phyloP scores from a whole-genome alignment of 176 grass and related monocot genomes.

The Poa pratensis region DNA sequence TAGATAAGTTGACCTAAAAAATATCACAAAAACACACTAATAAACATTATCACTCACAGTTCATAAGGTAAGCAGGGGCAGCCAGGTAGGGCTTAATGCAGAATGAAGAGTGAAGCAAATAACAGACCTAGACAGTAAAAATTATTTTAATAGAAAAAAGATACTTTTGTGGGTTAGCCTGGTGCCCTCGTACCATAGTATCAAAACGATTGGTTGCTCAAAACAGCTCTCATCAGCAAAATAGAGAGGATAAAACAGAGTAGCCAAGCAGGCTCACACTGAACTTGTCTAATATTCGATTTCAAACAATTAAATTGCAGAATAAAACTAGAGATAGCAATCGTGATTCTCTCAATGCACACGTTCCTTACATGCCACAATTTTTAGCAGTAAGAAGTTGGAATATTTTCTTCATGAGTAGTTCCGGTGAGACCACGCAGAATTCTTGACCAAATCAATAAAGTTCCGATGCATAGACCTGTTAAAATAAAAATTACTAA shows the following conservation, averaged over 20 bases:
- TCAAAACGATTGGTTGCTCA: too few species aligned
- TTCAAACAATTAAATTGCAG: too few species aligned
- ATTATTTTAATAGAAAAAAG: background rate
- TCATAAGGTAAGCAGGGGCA: constrained; percentile 14
- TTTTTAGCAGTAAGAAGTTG: background rate
- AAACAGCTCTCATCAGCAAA: too few species aligned
- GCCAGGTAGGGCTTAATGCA: background rate
- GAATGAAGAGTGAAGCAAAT: constrained; percentile 14
- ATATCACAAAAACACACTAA: background rate
- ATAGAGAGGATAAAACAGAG: too few species aligned
- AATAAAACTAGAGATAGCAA: too few species aligned
- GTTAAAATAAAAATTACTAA: too few species aligned
- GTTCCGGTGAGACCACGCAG: too few species aligned
- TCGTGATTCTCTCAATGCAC: too few species aligned
- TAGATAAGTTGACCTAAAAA: constrained; percentile 5
- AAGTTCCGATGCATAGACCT: background rate
- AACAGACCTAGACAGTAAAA: background rate
- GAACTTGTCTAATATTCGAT: too few species aligned
- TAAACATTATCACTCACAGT: background rate
- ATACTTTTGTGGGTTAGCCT: background rate
- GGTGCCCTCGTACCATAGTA: too few species aligned
- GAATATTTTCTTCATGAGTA: background rate
- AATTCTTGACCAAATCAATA: background rate
- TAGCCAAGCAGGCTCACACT: too few species aligned
- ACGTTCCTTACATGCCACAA: too few species aligned